A percentile compares a stretch with the other conserved stretches of the same genome.
Evolutionary conservation across 23 red algal genomes (phyloP).

Genomic region (Pyropia yezoensis): DNA sequence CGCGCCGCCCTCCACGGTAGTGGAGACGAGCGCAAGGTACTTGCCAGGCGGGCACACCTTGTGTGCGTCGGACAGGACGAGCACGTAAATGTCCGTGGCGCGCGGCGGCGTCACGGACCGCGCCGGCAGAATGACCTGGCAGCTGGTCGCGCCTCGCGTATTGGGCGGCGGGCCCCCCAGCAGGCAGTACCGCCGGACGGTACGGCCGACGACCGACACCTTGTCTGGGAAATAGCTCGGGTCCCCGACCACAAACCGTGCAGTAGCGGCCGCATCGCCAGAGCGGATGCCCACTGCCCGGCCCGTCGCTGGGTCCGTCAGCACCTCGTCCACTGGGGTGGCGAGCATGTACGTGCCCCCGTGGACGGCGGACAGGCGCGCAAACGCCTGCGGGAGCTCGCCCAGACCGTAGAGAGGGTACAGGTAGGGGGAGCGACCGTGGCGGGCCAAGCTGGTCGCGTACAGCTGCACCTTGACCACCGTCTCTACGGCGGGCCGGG

Average conservation of each 20-base stretch:
- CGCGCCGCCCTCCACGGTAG: constrained; percentile 75
- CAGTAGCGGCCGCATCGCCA: constrained; percentile 57
- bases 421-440: constrained; percentile 83
- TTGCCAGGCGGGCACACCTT: constrained; percentile 66
- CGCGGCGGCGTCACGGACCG: constrained; percentile 52
- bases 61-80: constrained; percentile 84
- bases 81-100: constrained; percentile 84
- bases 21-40: constrained; percentile 88
- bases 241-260: constrained; percentile 79
- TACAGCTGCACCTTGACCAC: constrained; percentile 80
- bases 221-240: constrained; percentile 83
- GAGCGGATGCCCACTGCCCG: constrained; percentile 65
- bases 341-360: constrained; percentile 98
- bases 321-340: constrained; percentile 58
- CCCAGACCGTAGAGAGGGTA: constrained; percentile 97
- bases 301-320: constrained; percentile 38
- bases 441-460: constrained; percentile 75
- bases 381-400: constrained; percentile 98
- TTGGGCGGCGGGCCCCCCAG: constrained; percentile 61
- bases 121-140: constrained; percentile 90
- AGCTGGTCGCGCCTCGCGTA: constrained; percentile 65
- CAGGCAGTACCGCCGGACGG: constrained; percentile 94
- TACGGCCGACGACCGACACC: constrained; percentile 29
- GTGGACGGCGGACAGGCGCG: constrained; percentile 85
- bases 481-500: constrained; percentile 66